phyloP scores from a whole-genome alignment of 2,329 filamentous ascomycete genomes.

The Rhynchosporium agropyri region DNA sequence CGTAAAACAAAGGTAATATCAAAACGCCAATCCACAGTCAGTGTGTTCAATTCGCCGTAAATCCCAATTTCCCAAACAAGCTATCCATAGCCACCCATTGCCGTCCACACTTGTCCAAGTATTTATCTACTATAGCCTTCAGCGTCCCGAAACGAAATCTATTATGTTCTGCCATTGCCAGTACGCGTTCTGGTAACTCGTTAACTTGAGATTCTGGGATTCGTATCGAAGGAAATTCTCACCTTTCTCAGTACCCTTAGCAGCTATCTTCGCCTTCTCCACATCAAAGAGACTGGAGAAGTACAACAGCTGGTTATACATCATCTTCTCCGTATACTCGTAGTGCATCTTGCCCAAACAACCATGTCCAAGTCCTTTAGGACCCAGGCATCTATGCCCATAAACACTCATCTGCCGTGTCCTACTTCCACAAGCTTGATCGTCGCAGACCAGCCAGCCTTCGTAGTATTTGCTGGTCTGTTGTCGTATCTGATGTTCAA shows the following conservation, averaged over 20 bases:
- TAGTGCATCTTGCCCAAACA: constrained; percentile 88
- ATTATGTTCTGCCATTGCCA: constrained; percentile 80
- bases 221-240: constrained; percentile 17
- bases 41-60: constrained; percentile 40
- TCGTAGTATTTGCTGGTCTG: constrained; percentile 88
- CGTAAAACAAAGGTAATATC: constrained; percentile 17
- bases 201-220: neutral
- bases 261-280: constrained; percentile 69
- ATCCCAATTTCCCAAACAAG: constrained; percentile 72
- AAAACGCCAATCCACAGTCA: constrained; percentile 21
- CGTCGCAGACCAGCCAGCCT: constrained; percentile 88
- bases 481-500: constrained; percentile 80
- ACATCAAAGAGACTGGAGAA: constrained; percentile 85
- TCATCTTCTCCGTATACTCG: constrained; percentile 82
- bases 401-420: constrained; percentile 94
- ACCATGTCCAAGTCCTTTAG: constrained; percentile 79
- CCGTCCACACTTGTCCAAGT: constrained; percentile 85
- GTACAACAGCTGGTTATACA: constrained; percentile 95
- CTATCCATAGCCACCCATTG: constrained; percentile 95
- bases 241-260: constrained; percentile 51
- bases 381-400: constrained; percentile 85
- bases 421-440: constrained; percentile 80
- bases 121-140: constrained; percentile 76
- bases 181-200: constrained; percentile 49
- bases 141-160: constrained; percentile 75